Evolutionary conservation across 305 asterid species (phyloP), one percentile per base, ranked within the genome.

Genomic region (Fraxinus dipetala): DNA sequence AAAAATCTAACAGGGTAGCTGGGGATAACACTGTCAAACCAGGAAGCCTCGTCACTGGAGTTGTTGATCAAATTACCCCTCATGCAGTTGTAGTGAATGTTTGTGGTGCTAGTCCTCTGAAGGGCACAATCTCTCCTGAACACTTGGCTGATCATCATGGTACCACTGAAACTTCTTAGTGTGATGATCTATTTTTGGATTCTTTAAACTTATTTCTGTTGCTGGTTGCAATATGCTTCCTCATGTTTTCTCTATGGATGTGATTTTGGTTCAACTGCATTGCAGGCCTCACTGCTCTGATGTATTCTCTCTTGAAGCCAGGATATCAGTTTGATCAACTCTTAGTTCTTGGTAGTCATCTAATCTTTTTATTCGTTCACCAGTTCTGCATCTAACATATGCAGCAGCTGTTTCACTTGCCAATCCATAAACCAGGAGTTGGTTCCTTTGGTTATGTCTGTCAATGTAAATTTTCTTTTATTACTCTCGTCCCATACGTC

Each of bases 131-230:
- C 76, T 81, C 93, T 75, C 89, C 87, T 11, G 97, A 96, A 84
- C 99, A 96, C 85, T 88, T 96, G 87, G 88, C 98, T 1, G 99
- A 96, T 81, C 97, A 93, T 87, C 93, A 87, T 75, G 99, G 99
- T 94, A 82, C 77, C 16, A 77, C 28, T 74, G 54, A 79, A 63
- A 2, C 43, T 45, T 78, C n/a, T 63, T 83, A 61, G 70, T 40
- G 16, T 80, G 63, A 10, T 35, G 28, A 36, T 67, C 67, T 80
- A 56, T 28, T 85, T 84, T 78, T 56, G 31, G 74, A 73, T 76
- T 70, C 78, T 45, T 82, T 82, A 43, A 31, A 30, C 63, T 67
- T 70, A 65, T 79, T 8, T 80, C 35, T 79, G 10, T 83, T 73
- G 70, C 81, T 18, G 70, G 63, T 81, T 65, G 69, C 18, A n/a